phyloP scores from a whole-genome alignment of 495 filamentous ascomycete species.

The Cenococcum geophilum region DNA sequence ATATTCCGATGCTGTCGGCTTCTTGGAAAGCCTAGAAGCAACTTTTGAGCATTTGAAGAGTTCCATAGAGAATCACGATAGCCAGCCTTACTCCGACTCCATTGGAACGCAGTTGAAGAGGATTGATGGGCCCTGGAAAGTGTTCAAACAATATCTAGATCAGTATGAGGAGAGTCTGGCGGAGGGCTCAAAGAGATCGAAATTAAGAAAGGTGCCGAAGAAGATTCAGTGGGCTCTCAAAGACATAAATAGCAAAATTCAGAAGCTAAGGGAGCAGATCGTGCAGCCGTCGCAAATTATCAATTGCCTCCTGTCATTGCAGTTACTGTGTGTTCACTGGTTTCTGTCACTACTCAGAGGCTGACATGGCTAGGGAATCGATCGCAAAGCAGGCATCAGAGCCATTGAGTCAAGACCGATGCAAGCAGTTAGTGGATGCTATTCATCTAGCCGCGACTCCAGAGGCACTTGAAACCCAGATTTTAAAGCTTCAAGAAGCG shows the following conservation, averaged over 20 bases:
- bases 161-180: conserved; percentile 3
- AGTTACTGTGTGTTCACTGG: not conserved
- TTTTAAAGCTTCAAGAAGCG: not conserved
- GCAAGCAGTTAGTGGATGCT: conserved; percentile 6
- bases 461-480: not conserved
- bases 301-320: not conserved
- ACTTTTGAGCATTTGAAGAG: conserved; percentile 4
- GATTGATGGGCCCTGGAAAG: conserved; percentile 5
- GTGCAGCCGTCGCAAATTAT: conserved; percentile 4
- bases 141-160: conserved; percentile 2
- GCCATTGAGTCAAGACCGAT: not conserved
- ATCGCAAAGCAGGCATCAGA: not conserved
- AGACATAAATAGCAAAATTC: not conserved
- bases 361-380: not conserved
- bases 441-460: conserved; percentile 1
- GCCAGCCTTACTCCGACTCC: not conserved
- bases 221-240: conserved; percentile 5
- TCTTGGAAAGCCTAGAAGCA: not conserved
- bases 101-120: conserved; percentile 3
- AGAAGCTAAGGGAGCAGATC: not conserved
- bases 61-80: not conserved
- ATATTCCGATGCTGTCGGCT: not conserved
- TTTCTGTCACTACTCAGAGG: not conserved
- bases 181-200: conserved; percentile 1
- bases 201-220: not conserved